A percentile compares a stretch with the other conserved stretches of the same genome.
Conservation (phyloP, 257 asterid species). For the Eucommia ulmoides region DNA sequence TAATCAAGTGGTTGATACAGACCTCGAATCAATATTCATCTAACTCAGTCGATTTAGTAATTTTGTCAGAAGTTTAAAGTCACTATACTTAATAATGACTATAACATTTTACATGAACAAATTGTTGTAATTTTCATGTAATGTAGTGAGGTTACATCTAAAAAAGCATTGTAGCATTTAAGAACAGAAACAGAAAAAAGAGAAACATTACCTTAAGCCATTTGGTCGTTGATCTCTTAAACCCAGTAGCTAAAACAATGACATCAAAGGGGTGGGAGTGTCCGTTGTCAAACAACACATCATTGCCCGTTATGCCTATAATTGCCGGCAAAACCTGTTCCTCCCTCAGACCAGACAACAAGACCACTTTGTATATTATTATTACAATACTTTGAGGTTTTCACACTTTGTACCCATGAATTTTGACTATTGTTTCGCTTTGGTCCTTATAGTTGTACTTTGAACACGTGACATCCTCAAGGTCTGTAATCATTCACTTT, state of each 20-base stretch:
- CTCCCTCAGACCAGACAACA: neutral
- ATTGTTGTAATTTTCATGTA: neutral
- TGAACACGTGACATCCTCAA: neutral
- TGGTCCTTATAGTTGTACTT: neutral
- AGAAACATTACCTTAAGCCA: conserved; percentile 59
- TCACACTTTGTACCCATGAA: neutral
- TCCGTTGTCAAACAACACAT: conserved; percentile 39
- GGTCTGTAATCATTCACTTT: too few relatives aligned
- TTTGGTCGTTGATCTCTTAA: conserved; percentile 45
- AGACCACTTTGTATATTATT: neutral
- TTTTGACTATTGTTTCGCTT: neutral
- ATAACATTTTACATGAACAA: neutral
- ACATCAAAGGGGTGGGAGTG: conserved; percentile 33
- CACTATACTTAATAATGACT: too few relatives aligned
- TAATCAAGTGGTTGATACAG: neutral
- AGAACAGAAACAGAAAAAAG: neutral
- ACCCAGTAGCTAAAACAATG: conserved; percentile 66
- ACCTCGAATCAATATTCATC: neutral
- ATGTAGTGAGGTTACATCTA: too few relatives aligned
- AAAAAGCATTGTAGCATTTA: neutral
- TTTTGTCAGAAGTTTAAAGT: neutral
- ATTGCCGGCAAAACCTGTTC: conserved; percentile 48
- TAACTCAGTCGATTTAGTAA: neutral
- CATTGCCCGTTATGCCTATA: conserved; percentile 20
- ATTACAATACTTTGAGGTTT: neutral